These are phyloP conservation scores for Yamadazyma mexicana DNA, from an alignment of 1,139 yeast species.

Conservation along the genomic window DNA sequence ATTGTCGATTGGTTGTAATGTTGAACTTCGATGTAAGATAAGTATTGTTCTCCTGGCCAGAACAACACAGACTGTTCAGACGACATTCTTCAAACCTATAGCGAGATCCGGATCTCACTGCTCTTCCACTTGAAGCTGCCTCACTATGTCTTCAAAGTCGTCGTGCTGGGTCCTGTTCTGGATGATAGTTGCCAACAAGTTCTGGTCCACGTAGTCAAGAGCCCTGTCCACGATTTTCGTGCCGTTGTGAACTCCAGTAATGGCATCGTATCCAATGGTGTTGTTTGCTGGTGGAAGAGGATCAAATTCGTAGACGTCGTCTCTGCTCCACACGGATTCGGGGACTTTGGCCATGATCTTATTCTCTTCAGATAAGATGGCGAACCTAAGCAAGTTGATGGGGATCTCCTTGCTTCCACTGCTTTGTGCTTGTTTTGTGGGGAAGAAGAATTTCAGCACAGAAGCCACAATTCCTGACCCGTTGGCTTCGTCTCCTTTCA, in stretches of 20 bases:
- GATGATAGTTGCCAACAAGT: slow-evolving; percentile 37
- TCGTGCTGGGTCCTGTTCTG: slow-evolving; percentile 30
- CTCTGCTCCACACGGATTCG: slow-evolving; percentile 55
- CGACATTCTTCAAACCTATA: too few species aligned
- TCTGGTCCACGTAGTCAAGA: slow-evolving; percentile 39
- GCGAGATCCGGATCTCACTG: too few species aligned
- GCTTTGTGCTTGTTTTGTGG: slow-evolving; percentile 8
- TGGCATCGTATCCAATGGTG: slow-evolving; percentile 27
- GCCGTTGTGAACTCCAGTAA: slow-evolving; percentile 22
- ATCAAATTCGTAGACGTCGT: slow-evolving; percentile 69
- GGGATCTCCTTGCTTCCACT: slow-evolving; percentile 41
- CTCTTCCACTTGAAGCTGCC: slow-evolving; percentile 20
- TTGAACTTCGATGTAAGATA: too few species aligned
- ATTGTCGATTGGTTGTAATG: too few species aligned
- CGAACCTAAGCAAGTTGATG: slow-evolving; percentile 61
- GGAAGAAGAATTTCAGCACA: slow-evolving; percentile 16
- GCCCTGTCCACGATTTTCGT: slow-evolving; percentile 30
- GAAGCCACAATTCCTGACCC: slow-evolving; percentile 13
- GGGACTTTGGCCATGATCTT: slow-evolving; percentile 72
- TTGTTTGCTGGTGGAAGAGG: slow-evolving; percentile 57
- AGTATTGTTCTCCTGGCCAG: too few species aligned
- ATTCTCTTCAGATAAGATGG: slow-evolving; percentile 68
- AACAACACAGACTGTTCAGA: too few species aligned
- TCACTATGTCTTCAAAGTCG: slow-evolving; percentile 27
- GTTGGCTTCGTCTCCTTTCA: slow-evolving; percentile 9